Evolutionary conservation across 768 basidiomycete species (phyloP).

Genomic region (Leccinellum albellum): DNA sequence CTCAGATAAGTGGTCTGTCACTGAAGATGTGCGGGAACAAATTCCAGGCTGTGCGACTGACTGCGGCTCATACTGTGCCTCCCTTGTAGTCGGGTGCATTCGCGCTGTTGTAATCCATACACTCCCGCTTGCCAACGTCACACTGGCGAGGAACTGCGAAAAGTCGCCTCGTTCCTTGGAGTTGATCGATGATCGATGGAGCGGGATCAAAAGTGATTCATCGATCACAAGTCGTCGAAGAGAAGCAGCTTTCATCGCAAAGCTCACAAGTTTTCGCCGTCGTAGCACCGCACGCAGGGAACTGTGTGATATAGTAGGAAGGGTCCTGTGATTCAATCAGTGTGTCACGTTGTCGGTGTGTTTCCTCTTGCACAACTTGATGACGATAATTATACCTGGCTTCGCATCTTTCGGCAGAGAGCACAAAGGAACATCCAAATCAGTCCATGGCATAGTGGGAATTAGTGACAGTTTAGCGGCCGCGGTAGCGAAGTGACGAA

Average conservation of each 20-base stretch:
- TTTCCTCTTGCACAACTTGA: background rate
- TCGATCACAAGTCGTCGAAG: background rate
- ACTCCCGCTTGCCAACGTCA: background rate
- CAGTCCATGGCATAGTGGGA: slow-evolving; percentile 1
- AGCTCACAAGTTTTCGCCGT: background rate
- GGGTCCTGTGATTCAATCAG: background rate
- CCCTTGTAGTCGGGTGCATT: background rate
- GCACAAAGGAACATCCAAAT: slow-evolving; percentile 25
- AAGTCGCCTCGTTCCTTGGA: background rate
- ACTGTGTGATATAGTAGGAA: background rate
- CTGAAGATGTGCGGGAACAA: background rate
- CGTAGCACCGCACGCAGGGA: background rate
- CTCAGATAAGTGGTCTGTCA: background rate
- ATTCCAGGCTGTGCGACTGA: background rate
- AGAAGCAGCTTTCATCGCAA: background rate
- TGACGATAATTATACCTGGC: background rate
- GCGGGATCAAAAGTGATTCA: background rate
- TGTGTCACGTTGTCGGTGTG: background rate
- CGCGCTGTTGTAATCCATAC: background rate
- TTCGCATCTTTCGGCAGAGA: background rate
- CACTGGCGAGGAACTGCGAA: background rate
- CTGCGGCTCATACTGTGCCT: background rate
- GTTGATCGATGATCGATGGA: background rate
- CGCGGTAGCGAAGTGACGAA: background rate
- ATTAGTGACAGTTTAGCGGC: background rate